Conservation (phyloP, 208 protist genomes). For the Willaertia magna region DNA sequence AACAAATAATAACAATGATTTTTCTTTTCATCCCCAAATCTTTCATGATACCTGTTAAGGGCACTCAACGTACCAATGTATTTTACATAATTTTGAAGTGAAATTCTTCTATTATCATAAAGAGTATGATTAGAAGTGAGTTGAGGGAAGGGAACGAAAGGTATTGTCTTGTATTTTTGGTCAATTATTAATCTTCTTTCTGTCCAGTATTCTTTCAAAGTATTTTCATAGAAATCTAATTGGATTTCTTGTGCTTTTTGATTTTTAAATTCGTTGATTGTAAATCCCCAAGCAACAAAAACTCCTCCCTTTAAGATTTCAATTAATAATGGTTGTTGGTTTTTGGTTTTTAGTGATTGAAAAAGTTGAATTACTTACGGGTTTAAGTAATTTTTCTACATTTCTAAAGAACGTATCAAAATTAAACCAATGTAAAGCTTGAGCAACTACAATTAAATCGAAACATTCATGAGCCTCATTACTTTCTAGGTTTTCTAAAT, state of each 20-base stretch:
- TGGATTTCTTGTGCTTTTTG: background rate
- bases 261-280: background rate
- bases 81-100: background rate
- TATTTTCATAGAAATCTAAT: background rate
- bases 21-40: background rate
- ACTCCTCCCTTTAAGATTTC: too few relatives aligned
- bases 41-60: background rate
- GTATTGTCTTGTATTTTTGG: background rate
- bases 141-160: background rate
- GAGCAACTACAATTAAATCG: background rate
- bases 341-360: too few relatives aligned
- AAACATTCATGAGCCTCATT: background rate
- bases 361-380: too few relatives aligned
- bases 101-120: too few relatives aligned
- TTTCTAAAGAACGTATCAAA: background rate
- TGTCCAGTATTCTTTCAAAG: background rate
- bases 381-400: background rate
- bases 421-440: constrained; percentile 4
- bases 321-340: too few relatives aligned
- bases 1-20: too few relatives aligned
- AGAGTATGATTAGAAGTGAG: too few relatives aligned
- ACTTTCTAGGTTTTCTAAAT: background rate
- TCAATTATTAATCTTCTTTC: background rate
- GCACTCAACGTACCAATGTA: background rate
- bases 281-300: background rate